Evolutionary conservation across 257 asterid species (phyloP), one percentile per base, ranked within the genome.

Genomic region (Solanum pennellii): DNA sequence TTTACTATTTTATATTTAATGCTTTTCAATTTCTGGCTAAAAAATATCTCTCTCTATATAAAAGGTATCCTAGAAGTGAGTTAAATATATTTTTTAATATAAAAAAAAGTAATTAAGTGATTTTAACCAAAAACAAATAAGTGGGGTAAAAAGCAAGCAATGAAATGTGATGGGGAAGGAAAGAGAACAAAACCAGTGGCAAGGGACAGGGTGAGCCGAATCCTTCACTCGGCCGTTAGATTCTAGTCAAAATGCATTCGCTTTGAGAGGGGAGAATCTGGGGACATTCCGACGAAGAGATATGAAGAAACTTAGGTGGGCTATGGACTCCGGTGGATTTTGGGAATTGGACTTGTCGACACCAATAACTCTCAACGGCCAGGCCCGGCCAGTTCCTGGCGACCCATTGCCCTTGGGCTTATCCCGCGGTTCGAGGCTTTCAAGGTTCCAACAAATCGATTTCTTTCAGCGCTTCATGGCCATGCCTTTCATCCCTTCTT

Each of bases 391-490:
- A 39, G 93, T 91, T 42, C 89, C 92, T 14, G 94, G 92, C 37
- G 92, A 88, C 87, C 90, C 91, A 52, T 89, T 94, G 12, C 97
- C 97, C 2, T 83, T 96, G 87, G 98, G 98, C 5, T 25, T 93
- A 85, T 90, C 93, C 60, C 95, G 98, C 25, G 98, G 98, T 3
- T 65, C 87, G 25, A 87, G 89, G 82, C 93, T 96, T 14, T 93
- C 98, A 35, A 95, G 98, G 37, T 94, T 92, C 77, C 92, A 87
- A 83, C 98, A 94, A 90, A 87, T 92, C 29, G 96, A 96, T 91
- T 96, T 96, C 95, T 91, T 96, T 88, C 98, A 96, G 93, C 95
- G 96, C 10, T 96, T 96, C 90, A 96, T 96, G 98, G 92, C 95
- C n/a, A 87, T 88, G 90, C 98, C 98, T 44, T 89, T 94, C 39